Evolutionary conservation across 169 alveolate genomes (phyloP).

Genomic region (Cryptosporidium sp.): DNA sequence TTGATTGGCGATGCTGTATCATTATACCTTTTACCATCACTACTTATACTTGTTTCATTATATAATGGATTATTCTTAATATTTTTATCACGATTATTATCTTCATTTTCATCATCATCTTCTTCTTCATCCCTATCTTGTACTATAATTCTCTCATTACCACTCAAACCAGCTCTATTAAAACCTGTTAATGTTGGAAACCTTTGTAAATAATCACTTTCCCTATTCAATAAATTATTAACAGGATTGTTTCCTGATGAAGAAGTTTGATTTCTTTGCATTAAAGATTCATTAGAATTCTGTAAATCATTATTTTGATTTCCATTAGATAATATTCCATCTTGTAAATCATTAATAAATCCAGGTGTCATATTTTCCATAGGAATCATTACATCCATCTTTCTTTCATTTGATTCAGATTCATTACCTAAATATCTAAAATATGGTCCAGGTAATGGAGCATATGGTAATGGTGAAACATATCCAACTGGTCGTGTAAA

Average conservation of each 20-base stretch:
- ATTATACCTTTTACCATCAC: not conserved
- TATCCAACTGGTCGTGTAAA: not conserved
- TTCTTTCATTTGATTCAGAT: not conserved
- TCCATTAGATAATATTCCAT: not conserved
- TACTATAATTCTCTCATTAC: not conserved
- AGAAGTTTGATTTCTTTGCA: not conserved
- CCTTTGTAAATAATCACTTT: not conserved
- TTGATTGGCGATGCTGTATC: not conserved
- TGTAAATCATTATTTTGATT: not conserved
- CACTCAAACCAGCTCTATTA: not conserved
- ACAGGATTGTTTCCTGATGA: too few relatives aligned
- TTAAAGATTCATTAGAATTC: not conserved
- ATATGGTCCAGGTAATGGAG: constrained; percentile 67
- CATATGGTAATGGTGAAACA: not conserved
- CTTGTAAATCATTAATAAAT: not conserved
- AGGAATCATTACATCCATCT: not conserved
- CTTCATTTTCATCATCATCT: not conserved
- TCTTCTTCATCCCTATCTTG: not conserved
- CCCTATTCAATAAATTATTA: not conserved
- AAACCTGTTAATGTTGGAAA: constrained; percentile 1
- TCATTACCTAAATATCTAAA: constrained; percentile 51
- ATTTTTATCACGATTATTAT: not conserved
- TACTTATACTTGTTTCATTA: not conserved
- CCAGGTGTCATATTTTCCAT: not conserved
- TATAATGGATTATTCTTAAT: not conserved